Evolutionary conservation across 495 filamentous ascomycete species (phyloP).

Genomic region (Tetracladium marchalianum): DNA sequence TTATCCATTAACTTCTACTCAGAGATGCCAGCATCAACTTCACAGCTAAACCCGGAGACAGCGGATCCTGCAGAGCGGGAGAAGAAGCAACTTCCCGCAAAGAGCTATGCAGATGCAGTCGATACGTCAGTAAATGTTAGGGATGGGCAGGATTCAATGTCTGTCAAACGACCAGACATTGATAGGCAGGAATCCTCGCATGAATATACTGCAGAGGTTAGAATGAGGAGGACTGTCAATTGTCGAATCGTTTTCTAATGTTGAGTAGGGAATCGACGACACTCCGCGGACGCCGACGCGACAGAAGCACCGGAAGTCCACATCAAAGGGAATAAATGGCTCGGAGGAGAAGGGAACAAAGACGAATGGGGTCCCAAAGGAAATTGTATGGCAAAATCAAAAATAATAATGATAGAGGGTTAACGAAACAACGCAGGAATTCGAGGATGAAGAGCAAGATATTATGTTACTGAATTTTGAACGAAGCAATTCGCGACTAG

Average conservation of each 20-base stretch:
- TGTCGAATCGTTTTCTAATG: neutral
- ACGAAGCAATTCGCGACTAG: constrained; percentile 7
- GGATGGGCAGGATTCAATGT: no score
- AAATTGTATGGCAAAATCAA: neutral
- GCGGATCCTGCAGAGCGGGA: constrained; percentile 9
- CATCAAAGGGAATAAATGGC: constrained; percentile 12
- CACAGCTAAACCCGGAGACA: constrained; percentile 8
- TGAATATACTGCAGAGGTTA: constrained; percentile 6
- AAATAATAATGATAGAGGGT: neutral
- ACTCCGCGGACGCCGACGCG: constrained; percentile 10
- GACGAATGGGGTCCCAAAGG: neutral
- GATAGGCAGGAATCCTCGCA: constrained; percentile 11
- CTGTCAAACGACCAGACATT: neutral
- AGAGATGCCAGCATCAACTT: no score
- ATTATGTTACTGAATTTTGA: constrained; percentile 13
- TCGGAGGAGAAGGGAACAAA: constrained; percentile 5
- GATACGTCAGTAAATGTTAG: neutral
- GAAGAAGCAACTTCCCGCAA: constrained; percentile 11
- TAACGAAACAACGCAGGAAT: constrained; percentile 5
- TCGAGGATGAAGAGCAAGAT: constrained; percentile 4
- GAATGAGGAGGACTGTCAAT: neutral
- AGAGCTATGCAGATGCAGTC: constrained; percentile 18
- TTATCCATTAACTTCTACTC: neutral
- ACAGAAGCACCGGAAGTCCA: constrained; percentile 14
- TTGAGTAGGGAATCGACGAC: constrained; percentile 18